Evolutionary conservation across 371 early-diverging fungal genomes (phyloP), one percentile per base, ranked within the genome.

Genomic region (Caulochytrium protostelioides): DNA sequence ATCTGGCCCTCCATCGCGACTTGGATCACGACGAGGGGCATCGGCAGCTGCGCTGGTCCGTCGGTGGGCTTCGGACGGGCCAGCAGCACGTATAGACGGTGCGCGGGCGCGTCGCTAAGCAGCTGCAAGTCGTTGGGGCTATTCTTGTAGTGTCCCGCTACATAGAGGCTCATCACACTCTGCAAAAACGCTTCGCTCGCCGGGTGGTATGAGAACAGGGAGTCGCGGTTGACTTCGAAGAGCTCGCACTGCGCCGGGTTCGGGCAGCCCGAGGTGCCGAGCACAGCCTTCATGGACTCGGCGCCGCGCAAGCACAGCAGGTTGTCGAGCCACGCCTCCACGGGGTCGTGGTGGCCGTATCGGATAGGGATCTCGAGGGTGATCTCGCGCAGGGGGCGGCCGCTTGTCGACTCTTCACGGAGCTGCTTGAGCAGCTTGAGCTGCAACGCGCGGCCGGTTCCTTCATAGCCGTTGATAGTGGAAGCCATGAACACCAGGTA

Each of bases 391-490:
- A 91, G 62, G 13, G 72, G 62, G 22, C 91, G 74, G 9, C 75
- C 75, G 38, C 74, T 73, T 3, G 67, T 41, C 3, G 64, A 47
- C 55, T 91, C 80, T 50, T 91, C 84, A 41, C 92, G 74, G 33
- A 84, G 65, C 54, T 85, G 79, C 56, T 90, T 70, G 44, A 90
- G 70, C 39, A 99, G 66, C 56, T 97, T 97, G 24, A 92, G 67
- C 15, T 89, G 82, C 27, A 99, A 70, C 6, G 95, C 85, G 32
- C 95, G 74, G 22, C 99, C 99, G 1, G 99, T 99, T 37, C 99
- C 99, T 66, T 99, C 99, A 57, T 99, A 99, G 33, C 99, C 99
- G 50, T 90, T 89, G 47, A 92, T 86, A 22, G 99, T 99, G 7
- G 97, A 91, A 0, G 99, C 84, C 84, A 99, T 86, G 42, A 97